Evolutionary conservation across 805 yeast genomes (phyloP).

Genomic region (Metschnikowia chrysomelidarum): DNA sequence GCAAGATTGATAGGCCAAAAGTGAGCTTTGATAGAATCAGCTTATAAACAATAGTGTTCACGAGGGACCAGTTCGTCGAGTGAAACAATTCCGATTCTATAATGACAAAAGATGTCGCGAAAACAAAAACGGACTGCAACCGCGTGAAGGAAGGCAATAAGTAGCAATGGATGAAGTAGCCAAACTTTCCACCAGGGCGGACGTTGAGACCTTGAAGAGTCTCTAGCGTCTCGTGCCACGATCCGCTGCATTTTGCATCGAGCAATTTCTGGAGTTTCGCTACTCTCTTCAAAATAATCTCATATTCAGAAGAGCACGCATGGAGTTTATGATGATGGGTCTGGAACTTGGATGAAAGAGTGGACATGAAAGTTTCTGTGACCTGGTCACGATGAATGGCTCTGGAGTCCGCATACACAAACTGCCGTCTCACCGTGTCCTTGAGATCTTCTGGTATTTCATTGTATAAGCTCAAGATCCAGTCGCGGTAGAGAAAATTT

Average conservation of each 20-base stretch:
- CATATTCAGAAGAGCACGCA: slow-evolving; percentile 59
- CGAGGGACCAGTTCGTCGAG: slow-evolving; percentile 61
- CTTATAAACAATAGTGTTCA: slow-evolving; percentile 46
- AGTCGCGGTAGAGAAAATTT: slow-evolving; percentile 50
- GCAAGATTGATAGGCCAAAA: slow-evolving; percentile 34
- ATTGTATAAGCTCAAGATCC: slow-evolving; percentile 61
- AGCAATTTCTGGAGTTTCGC: slow-evolving; percentile 12
- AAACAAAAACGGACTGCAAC: slow-evolving; percentile 42
- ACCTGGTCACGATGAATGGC: slow-evolving; percentile 32
- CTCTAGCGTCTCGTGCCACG: slow-evolving; percentile 15
- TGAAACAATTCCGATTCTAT: slow-evolving; percentile 76
- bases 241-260: slow-evolving; percentile 20
- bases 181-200: slow-evolving; percentile 6
- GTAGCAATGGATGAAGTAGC: slow-evolving; percentile 33
- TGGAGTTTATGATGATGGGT: slow-evolving; percentile 49
- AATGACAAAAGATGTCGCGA: slow-evolving; percentile 48
- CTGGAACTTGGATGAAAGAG: slow-evolving; percentile 51
- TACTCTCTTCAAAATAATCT: slow-evolving; percentile 46
- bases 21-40: slow-evolving; percentile 27
- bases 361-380: slow-evolving; percentile 45
- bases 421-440: slow-evolving; percentile 32
- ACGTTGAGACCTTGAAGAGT: slow-evolving; percentile 6
- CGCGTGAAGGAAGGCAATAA: slow-evolving; percentile 47
- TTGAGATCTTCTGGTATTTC: slow-evolving; percentile 41
- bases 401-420: slow-evolving; percentile 20